Base-by-base conservation (phyloP, 108 stramenopile genomes). In the Fragilaria radians region DNA sequence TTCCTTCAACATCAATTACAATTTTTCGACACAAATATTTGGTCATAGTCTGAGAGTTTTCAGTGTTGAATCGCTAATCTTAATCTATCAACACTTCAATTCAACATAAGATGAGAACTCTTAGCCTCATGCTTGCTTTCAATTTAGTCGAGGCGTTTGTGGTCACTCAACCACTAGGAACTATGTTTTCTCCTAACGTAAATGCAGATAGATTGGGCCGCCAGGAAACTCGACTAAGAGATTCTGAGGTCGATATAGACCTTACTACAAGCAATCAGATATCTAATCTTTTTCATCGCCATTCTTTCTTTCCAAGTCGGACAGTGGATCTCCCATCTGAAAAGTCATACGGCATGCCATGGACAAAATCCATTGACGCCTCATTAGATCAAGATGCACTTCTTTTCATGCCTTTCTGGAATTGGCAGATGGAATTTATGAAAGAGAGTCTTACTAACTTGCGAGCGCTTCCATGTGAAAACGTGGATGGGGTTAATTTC, bases 361-460 rank as follows among this genome's bases (percentile, higher is more conserved):
- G 86, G 90, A 76, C 70, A 34, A 65, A 56, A 11, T 85, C 84
- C 51, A 81, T 91, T 54, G 83, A 83, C 29, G 49, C 66, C 33
- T 61, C 77, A 2, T 70, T 71, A 11, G 55, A 75, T 31, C 60
- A 63, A 28, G 73, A 80, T 30, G 68, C 76, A 17, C 67, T 91
- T 5, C 74, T 91, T 7, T 91, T 88, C 74, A 91, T 91, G 90
- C 80, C 83, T 5, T 88, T 91, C 57, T 91, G 90, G 90, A 80
- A 91, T 57, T 87, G 90, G 90, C 85, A 87, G 64, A 68, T 88
- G 59, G 60, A 77, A 4, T 88, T 86, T 63, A 85, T 91, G 86
- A 66, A 86, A 59, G 60, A 76, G 21, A 63, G 81, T 14, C 66
- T 92, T 1, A 70, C 80, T 26, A 75, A 86, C 52, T 72, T 92